Evolutionary conservation across 345 rosid genomes (phyloP), one percentile per base, ranked within the genome.

Genomic region (Brassica nigra): DNA sequence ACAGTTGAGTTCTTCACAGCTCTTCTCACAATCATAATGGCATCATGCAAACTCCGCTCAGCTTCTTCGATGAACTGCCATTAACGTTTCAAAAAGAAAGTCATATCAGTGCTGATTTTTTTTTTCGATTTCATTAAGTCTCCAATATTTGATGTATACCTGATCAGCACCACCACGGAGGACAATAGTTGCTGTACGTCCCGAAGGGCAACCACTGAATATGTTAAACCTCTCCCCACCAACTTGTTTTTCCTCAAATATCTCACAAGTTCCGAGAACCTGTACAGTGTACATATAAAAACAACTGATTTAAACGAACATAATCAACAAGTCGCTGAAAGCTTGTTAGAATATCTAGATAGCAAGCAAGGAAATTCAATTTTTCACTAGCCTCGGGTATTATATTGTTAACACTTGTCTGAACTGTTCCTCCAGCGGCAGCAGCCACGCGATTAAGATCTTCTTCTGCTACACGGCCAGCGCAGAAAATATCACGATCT

Each of bases 111-210:
- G 47, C 49, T 47, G 30, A 47, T 27, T 44, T 14, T 23, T 23
- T 23, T 10, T 55, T 39, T 29, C 18, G 37, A 16, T 3, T 10
- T 76, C 61, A 11, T 14, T 33, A 71, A 76, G 73, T 57, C n/a
- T 66, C 8, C 12, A 47, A 67, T 34, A 44, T 31, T 4, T 47
- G 30, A 72, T 62, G 73, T 75, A 85, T 73, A 96, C 99, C 97
- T 96, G 99, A 88, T 93, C 98, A 74, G 99, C 99, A 77, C 99
- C 99, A 84, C 99, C 99, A 76, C 99, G 99, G 79, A 96, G 97
- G 81, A 96, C 98, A 62, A 96, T 91, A 33, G 99, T 96, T 14
- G 99, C 99, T 37, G 99, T 96, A 39, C 2, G 83, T 77, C 95
- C 99, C 29, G 94, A 92, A 64, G 97, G 97, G 84, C 99, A 96